These are phyloP conservation scores for Euphorbia schlechtendalii DNA, from an alignment of 441 rosid genomes.

Conservation along the genomic window DNA sequence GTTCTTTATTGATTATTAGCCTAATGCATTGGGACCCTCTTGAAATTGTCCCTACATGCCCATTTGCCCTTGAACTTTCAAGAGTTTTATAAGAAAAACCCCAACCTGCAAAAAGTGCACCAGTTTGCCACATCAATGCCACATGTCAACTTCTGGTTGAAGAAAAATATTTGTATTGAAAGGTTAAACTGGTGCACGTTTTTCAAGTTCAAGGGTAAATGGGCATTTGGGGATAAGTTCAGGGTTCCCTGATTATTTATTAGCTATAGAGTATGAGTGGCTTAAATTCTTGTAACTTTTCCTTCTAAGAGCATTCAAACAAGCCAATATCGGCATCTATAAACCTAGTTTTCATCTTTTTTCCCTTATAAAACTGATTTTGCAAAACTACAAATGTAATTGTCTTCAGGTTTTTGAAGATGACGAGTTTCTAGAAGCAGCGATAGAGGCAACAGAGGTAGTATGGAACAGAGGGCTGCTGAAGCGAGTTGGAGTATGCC, in stretches of 20 bases:
- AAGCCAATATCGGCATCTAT: not conserved
- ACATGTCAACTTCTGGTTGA: too few relatives aligned
- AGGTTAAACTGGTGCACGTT: too few relatives aligned
- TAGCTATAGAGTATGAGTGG: not conserved
- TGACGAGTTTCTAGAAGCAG: slow-evolving; percentile 47
- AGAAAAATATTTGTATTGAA: too few relatives aligned
- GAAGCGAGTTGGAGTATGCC: slow-evolving; percentile 58
- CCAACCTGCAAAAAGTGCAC: too few relatives aligned
- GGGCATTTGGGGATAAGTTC: too few relatives aligned
- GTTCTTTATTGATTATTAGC: too few relatives aligned
- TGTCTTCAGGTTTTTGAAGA: slow-evolving; percentile 41
- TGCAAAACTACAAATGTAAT: not conserved
- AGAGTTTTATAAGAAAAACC: too few relatives aligned
- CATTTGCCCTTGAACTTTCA: too few relatives aligned
- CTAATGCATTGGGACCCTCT: too few relatives aligned
- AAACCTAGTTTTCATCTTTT: not conserved
- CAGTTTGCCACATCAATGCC: too few relatives aligned
- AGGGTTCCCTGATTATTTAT: slow-evolving; percentile 3
- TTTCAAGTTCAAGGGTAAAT: too few relatives aligned
- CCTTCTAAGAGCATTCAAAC: not conserved
- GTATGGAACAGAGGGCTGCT: slow-evolving; percentile 59
- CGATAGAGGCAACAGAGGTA: slow-evolving; percentile 48
- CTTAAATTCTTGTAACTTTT: not conserved
- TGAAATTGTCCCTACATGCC: too few relatives aligned
- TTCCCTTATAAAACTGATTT: not conserved